Conservation (phyloP, 148 eudicot genomes). For the Rhododendron ovatum region DNA sequence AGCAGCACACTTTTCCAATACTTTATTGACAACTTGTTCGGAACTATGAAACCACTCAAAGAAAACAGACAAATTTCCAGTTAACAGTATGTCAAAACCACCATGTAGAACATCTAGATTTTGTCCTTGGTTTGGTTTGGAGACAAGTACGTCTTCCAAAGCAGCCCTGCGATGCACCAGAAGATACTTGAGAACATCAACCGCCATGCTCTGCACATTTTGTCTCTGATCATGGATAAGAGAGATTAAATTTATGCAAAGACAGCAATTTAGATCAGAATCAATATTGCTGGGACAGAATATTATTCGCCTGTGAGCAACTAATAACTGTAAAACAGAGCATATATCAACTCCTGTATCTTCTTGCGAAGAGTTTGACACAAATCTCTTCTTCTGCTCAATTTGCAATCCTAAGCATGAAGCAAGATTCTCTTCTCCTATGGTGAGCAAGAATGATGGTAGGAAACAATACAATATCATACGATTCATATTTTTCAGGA, state of each 20-base stretch:
- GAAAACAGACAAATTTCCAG: conserved; percentile 65
- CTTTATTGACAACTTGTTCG: conserved; percentile 66
- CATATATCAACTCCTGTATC: conserved; percentile 67
- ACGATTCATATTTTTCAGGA: conserved; percentile 84
- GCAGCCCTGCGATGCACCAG: conserved; percentile 88
- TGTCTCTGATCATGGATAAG: conserved; percentile 74
- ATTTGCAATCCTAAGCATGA: conserved; percentile 54
- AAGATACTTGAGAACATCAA: conserved; percentile 82
- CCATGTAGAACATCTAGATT: conserved; percentile 80
- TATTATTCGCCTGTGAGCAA: conserved; percentile 79
- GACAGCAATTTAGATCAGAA: conserved; percentile 78
- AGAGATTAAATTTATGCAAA: conserved; percentile 82
- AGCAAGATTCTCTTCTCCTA: conserved; percentile 79
- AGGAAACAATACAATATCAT: conserved; percentile 84
- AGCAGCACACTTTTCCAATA: conserved; percentile 89
- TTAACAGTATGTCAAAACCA: conserved; percentile 89
- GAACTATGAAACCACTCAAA: conserved; percentile 80
- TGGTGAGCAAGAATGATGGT: conserved; percentile 72
- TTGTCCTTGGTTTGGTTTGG: conserved; percentile 70
- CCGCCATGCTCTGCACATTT: conserved; percentile 57
- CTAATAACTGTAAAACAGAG: conserved; percentile 82
- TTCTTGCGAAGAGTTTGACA: conserved; percentile 30
- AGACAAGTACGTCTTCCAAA: conserved; percentile 84
- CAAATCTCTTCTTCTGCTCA: conserved; percentile 39
- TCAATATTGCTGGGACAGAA: conserved; percentile 94